These are phyloP conservation scores for Kwoniella europaea DNA, from an alignment of 768 basidiomycete species.

Conservation along the genomic window DNA sequence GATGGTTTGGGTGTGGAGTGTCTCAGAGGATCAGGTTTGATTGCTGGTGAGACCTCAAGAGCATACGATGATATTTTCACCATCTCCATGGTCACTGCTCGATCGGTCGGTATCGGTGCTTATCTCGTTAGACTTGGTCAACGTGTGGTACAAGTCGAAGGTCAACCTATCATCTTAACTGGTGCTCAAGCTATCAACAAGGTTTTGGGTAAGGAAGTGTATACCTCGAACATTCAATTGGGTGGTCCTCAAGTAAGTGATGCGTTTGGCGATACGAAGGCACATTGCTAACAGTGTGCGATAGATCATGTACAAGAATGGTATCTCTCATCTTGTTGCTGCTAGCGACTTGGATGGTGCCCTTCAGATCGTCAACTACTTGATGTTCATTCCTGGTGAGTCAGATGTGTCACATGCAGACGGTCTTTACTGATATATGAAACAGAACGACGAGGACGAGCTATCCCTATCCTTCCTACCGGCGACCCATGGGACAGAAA, in stretches of 20 bases:
- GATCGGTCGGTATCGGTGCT: constrained; percentile 98
- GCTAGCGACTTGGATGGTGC: constrained; percentile 95
- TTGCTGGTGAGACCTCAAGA: constrained; percentile 96
- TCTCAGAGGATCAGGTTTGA: constrained; percentile 92
- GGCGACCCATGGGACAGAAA: constrained; percentile 88
- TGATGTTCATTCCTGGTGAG: constrained; percentile 85
- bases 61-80: constrained; percentile 99
- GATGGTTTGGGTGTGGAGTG: constrained; percentile 97
- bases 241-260: constrained; percentile 82
- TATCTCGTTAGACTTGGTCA: constrained; percentile 98
- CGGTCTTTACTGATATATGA: background rate
- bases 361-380: constrained; percentile 88
- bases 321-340: constrained; percentile 94
- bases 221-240: constrained; percentile 96
- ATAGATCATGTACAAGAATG: constrained; percentile 98
- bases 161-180: constrained; percentile 98
- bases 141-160: constrained; percentile 97
- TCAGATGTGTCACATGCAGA: constrained; percentile 7
- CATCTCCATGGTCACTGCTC: constrained; percentile 96
- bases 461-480: constrained; percentile 75
- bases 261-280: background rate
- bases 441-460: constrained; percentile 67
- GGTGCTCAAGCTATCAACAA: constrained; percentile 97
- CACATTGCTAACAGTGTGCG: background rate
- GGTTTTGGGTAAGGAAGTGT: constrained; percentile 97